Evolutionary conservation across 2,329 filamentous ascomycete genomes (phyloP).

Genomic region (Remersonia thermophila): DNA sequence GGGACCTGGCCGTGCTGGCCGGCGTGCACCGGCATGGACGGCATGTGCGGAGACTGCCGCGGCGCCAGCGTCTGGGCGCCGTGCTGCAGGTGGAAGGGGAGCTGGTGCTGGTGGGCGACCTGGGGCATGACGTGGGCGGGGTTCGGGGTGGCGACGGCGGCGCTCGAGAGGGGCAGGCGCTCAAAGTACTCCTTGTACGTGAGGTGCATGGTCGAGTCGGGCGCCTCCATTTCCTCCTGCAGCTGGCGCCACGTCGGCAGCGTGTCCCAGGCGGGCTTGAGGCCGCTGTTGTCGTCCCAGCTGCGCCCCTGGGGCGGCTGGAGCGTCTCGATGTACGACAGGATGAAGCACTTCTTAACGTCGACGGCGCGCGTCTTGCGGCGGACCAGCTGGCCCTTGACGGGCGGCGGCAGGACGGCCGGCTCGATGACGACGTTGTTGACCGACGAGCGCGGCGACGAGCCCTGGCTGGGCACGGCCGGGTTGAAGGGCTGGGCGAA

Average conservation of each 20-base stretch:
- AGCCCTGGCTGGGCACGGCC: slow-evolving; percentile 51
- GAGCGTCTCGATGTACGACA: slow-evolving; percentile 41
- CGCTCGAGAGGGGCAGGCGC: slow-evolving; percentile 41
- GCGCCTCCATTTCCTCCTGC: slow-evolving; percentile 57
- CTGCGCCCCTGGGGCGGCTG: slow-evolving; percentile 43
- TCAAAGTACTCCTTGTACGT: slow-evolving; percentile 76
- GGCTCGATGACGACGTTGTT: slow-evolving; percentile 31
- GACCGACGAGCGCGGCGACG: slow-evolving; percentile 56
- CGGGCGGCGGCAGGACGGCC: slow-evolving; percentile 25
- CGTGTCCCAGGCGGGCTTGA: slow-evolving; percentile 75
- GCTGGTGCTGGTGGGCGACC: slow-evolving; percentile 69
- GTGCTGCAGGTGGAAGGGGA: slow-evolving; percentile 73
- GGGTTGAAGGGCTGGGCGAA: slow-evolving; percentile 74
- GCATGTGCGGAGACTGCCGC: slow-evolving; percentile 61
- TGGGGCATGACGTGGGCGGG: slow-evolving; percentile 58
- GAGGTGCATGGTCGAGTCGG: slow-evolving; percentile 48
- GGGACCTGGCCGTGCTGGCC: slow-evolving; percentile 58
- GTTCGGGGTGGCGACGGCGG: slow-evolving; percentile 55
- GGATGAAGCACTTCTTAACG: slow-evolving; percentile 52
- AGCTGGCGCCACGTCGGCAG: slow-evolving; percentile 70
- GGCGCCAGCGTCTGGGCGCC: slow-evolving; percentile 54
- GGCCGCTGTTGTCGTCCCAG: slow-evolving; percentile 67
- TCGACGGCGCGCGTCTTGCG: slow-evolving; percentile 64
- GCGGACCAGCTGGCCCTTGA: slow-evolving; percentile 41
- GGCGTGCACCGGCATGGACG: slow-evolving; percentile 63